Base-by-base conservation (phyloP, 1,284 basidiomycete genomes). In the Inonotus hispidus region DNA sequence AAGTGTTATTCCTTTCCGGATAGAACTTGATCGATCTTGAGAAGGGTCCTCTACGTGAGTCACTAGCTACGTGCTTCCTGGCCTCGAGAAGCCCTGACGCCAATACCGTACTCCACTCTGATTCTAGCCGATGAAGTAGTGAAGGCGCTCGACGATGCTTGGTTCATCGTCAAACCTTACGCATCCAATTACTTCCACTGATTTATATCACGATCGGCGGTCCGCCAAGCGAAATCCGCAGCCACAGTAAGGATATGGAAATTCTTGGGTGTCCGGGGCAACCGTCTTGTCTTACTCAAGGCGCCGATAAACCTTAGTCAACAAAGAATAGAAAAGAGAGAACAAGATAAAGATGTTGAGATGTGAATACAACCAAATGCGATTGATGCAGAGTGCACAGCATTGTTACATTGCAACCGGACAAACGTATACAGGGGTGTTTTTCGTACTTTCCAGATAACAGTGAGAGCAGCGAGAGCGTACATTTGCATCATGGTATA, bases 21-120 rank as follows among this genome's bases (percentile, higher is more conserved):
- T 53, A 61, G 60, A 63, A 63, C 37, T 37, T 63, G 11, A 32
- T 59, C 27, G 61, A 63, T 45, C 57, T 63, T 13, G 61, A 63
- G 58, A 63, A 63, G 43, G 61, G 61, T 11, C 61, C 61, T 14
- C 61, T 63, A 38, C 61, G 58, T 63, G 19, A 45, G 61, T 61
- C 13, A 47, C 19, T 25, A 21, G 11, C 21, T n/a, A n/a, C n/a
- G n/a, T 27, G 29, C 1, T 14, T 46, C 25, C 32, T 5, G 16
- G 23, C 6, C n/a, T n/a, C 35, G 35, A n/a, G n/a, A 41, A 25
- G 19, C 1, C 41, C 35, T 43, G 16, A 8, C 19, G 23, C 41
- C n/a, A 14, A 25, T 38, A n/a, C n/a, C n/a, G n/a, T n/a, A 10
- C 32, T 55, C 23, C n/a, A 7, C 45, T 2, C 8, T 14, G 19